Percentiles rank a stretch among this genome's conserved stretches.
phyloP scores from a whole-genome alignment of 306 rosid species.

The Vigna unguiculata region DNA sequence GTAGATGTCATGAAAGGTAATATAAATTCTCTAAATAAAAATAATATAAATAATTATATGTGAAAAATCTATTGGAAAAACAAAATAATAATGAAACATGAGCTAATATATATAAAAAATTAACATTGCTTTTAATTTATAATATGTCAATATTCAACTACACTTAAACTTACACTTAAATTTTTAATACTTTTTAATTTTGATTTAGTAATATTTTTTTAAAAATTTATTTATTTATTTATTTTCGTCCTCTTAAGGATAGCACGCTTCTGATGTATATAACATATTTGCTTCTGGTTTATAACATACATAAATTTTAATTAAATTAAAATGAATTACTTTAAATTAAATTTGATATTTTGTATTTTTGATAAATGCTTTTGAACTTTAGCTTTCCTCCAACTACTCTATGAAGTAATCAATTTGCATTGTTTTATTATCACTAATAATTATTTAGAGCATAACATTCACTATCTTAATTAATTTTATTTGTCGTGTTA shows the following conservation, averaged over 20 bases:
- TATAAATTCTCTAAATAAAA: too few relatives aligned
- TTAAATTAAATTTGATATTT: background rate
- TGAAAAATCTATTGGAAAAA: too few relatives aligned
- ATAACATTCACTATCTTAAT: background rate
- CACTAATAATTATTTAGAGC: background rate
- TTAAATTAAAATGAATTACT: background rate
- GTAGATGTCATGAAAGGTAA: too few relatives aligned
- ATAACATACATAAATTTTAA: background rate
- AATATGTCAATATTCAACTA: too few relatives aligned
- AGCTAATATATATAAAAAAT: too few relatives aligned
- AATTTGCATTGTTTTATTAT: background rate
- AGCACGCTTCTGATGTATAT: background rate
- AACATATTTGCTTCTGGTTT: too few relatives aligned
- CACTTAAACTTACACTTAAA: too few relatives aligned
- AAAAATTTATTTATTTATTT: background rate
- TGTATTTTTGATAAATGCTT: background rate
- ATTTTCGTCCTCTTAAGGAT: background rate
- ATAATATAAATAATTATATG: too few relatives aligned
- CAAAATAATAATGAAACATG: too few relatives aligned
- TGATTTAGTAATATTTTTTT: background rate
- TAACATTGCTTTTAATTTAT: too few relatives aligned
- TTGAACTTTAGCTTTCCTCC: background rate
- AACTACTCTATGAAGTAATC: background rate
- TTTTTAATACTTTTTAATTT: too few relatives aligned
- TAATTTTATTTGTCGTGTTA: slow-evolving; percentile 19